phyloP scores from a whole-genome alignment of 805 yeast genomes.

The Metschnikowia hibisci region DNA sequence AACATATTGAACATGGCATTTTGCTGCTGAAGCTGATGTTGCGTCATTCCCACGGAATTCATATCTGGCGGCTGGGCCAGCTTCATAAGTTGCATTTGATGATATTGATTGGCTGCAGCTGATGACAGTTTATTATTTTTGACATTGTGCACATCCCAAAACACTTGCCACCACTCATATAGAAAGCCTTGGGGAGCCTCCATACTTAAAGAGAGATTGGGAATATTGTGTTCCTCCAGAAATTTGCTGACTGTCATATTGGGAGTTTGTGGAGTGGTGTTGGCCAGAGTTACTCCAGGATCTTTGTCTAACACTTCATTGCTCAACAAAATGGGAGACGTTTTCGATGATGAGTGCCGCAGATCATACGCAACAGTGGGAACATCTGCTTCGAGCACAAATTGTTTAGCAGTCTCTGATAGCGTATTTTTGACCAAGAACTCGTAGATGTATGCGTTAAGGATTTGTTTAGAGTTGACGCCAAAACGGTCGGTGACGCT shows the following conservation, averaged over 20 bases:
- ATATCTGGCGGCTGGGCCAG: constrained; percentile 52
- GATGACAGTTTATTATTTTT: constrained; percentile 38
- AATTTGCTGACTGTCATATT: constrained; percentile 21
- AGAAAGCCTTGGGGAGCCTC: constrained; percentile 86
- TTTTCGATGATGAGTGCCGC: constrained; percentile 14
- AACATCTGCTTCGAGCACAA: constrained; percentile 73
- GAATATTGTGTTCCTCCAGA: constrained; percentile 41
- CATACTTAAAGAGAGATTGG: constrained; percentile 52
- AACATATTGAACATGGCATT: constrained; percentile 2
- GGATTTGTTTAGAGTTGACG: constrained; percentile 49
- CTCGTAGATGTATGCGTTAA: constrained; percentile 85
- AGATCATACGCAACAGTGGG: constrained; percentile 27
- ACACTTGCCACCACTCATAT: constrained; percentile 94
- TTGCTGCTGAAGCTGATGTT: constrained; percentile 1
- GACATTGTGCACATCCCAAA: constrained; percentile 91
- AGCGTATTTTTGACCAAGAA: constrained; percentile 72
- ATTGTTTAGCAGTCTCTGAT: constrained; percentile 66
- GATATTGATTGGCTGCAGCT: constrained; percentile 62
- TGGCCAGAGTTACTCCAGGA: constrained; percentile 1
- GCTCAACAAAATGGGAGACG: constrained; percentile 19
- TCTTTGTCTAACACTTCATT: constrained; percentile 5
- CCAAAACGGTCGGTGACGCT: constrained; percentile 43
- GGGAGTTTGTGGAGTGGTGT: constrained; percentile 28
- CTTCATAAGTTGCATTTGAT: constrained; percentile 55
- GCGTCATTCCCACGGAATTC: constrained; percentile 34